Conservation (phyloP, 1,284 basidiomycete genomes). For the Malassezia globosa region DNA sequence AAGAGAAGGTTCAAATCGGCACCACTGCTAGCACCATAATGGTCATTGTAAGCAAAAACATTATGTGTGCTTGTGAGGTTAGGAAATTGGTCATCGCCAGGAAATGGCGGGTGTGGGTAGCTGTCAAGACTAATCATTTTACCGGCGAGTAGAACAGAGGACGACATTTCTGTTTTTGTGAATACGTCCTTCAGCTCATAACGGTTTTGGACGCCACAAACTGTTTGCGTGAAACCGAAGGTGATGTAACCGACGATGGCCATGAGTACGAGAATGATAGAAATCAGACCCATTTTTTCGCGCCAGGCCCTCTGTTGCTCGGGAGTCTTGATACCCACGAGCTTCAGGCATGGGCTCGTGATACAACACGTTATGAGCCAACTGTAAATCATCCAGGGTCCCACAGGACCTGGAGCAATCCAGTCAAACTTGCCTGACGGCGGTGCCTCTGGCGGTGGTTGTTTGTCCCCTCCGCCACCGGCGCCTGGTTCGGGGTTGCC, state of each 20-base stretch:
- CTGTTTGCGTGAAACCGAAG: constrained; percentile 92
- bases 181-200: constrained; percentile 4
- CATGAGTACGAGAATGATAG: constrained; percentile 71
- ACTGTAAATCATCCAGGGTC: constrained; percentile 93
- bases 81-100: not conserved
- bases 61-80: constrained; percentile 53
- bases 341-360: constrained; percentile 54
- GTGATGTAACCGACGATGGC: constrained; percentile 90
- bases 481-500: constrained; percentile 28
- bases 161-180: not conserved
- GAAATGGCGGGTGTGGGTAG: constrained; percentile 51
- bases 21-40: constrained; percentile 51
- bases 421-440: constrained; percentile 15
- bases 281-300: constrained; percentile 90
- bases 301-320: constrained; percentile 94
- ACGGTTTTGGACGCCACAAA: constrained; percentile 60
- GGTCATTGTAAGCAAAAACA: constrained; percentile 69
- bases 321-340: constrained; percentile 69
- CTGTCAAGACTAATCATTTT: constrained; percentile 78
- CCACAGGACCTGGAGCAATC: constrained; percentile 61
- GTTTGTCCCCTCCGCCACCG: constrained; percentile 24
- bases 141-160: constrained; percentile 51
- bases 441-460: constrained; percentile 3
- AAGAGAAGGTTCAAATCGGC: constrained; percentile 72
- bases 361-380: constrained; percentile 73